phyloP scores from a whole-genome alignment of 148 eudicot species.

The Cornus florida region DNA sequence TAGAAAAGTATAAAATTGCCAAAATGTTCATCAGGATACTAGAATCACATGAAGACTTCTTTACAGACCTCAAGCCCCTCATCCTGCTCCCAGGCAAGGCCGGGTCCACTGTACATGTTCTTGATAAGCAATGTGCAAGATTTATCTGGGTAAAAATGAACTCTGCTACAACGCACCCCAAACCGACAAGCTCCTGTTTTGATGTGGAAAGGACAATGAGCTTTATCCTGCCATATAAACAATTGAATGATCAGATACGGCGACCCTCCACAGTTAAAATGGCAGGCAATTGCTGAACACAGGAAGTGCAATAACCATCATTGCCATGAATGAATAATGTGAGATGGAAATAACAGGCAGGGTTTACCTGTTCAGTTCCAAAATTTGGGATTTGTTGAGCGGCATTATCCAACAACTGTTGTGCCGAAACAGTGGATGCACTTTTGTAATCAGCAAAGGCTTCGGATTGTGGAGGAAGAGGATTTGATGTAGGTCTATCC shows the following conservation, averaged over 20 bases:
- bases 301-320: neutral
- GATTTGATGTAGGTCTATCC: constrained; percentile 88
- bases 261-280: neutral
- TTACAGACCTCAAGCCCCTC: constrained; percentile 99
- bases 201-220: constrained; percentile 96
- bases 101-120: constrained; percentile 93
- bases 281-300: neutral
- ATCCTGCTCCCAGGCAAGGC: constrained; percentile 94
- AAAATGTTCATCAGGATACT: constrained; percentile 68
- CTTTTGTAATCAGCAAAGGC: constrained; percentile 60
- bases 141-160: constrained; percentile 92
- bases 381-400: constrained; percentile 94
- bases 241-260: constrained; percentile 1
- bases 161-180: constrained; percentile 83
- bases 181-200: constrained; percentile 98
- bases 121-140: constrained; percentile 88
- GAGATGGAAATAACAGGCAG: constrained; percentile 10
- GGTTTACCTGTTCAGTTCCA: constrained; percentile 88
- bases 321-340: neutral
- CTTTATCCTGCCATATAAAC: constrained; percentile 78
- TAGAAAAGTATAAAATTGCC: neutral
- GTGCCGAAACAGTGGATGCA: constrained; percentile 42
- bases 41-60: constrained; percentile 72
- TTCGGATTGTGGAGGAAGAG: constrained; percentile 96
- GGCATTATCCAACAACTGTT: constrained; percentile 73